These are phyloP conservation scores for Acacia acuminata DNA, from an alignment of 306 rosid genomes.

Conservation along the genomic window DNA sequence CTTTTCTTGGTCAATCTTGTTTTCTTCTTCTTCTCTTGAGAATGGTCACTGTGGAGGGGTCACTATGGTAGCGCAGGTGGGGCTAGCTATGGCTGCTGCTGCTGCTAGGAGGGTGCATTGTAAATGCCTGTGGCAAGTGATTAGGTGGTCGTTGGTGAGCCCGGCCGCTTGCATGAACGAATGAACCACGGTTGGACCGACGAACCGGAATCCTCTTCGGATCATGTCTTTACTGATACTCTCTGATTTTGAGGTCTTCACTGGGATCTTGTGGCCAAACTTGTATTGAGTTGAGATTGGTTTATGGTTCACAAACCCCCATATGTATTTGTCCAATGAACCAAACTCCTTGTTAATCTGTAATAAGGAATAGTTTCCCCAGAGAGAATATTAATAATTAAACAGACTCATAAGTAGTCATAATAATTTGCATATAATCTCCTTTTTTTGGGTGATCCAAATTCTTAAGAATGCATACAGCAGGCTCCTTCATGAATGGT, in stretches of 20 bases:
- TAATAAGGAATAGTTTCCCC: constrained; percentile 18
- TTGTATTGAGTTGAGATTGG: constrained; percentile 86
- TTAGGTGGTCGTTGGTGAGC: constrained; percentile 87
- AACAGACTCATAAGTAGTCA: not conserved
- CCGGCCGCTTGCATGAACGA: constrained; percentile 98
- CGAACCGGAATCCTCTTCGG: constrained; percentile 81
- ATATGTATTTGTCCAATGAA: constrained; percentile 78
- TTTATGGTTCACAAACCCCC: constrained; percentile 90
- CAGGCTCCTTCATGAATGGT: not conserved
- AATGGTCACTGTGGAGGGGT: constrained; percentile 31
- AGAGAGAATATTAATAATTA: not conserved
- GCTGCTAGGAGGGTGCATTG: constrained; percentile 63
- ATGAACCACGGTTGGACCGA: constrained; percentile 95
- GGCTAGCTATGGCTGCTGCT: not conserved
- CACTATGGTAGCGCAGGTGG: not conserved
- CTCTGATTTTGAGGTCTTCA: constrained; percentile 96
- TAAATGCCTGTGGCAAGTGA: constrained; percentile 85
- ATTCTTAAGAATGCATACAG: not conserved
- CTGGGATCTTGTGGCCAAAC: constrained; percentile 87
- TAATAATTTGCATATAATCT: not conserved
- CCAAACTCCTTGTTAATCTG: constrained; percentile 84
- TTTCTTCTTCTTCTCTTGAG: not conserved
- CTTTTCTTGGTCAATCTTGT: constrained; percentile 31
- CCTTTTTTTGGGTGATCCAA: not conserved
- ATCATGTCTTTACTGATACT: constrained; percentile 96